A percentile compares a stretch with the other conserved stretches of the same genome.
phyloP scores from a whole-genome alignment of 164 flowering plant genomes.

The Saururus chinensis region DNA sequence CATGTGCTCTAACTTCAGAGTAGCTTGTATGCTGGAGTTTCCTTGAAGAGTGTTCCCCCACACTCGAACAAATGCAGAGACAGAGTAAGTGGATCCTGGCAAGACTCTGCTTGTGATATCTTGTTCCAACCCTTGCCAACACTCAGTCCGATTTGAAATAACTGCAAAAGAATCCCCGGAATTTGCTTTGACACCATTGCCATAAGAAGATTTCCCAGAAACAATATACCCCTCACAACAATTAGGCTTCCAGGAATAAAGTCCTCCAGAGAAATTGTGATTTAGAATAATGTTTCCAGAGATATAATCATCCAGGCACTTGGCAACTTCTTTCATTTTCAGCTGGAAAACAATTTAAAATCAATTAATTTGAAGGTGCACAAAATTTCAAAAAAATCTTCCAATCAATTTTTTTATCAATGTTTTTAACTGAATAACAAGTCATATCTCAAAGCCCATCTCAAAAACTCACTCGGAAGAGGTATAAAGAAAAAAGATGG shows the following conservation, averaged over 20 bases:
- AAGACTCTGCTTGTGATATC: constrained; percentile 63
- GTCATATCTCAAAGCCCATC: no score
- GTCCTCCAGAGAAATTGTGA: constrained; percentile 66
- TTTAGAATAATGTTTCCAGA: constrained; percentile 41
- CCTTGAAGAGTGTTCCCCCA: constrained; percentile 36
- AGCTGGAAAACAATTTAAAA: no score
- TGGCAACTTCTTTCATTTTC: no score
- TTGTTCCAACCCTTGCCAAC: constrained; percentile 92
- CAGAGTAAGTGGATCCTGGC: constrained; percentile 37
- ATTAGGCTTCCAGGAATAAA: constrained; percentile 66
- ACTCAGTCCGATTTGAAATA: constrained; percentile 47
- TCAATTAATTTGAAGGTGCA: no score
- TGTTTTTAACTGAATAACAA: no score
- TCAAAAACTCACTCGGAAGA: no score
- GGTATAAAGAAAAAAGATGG: no score
- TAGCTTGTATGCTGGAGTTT: constrained; percentile 48
- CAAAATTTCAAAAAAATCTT: no score
- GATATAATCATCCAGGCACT: background rate
- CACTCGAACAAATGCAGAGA: constrained; percentile 63
- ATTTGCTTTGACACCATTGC: constrained; percentile 21
- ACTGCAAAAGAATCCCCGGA: constrained; percentile 43
- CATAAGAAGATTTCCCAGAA: constrained; percentile 25
- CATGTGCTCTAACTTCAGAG: constrained; percentile 50
- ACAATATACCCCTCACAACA: constrained; percentile 54
- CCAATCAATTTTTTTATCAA: no score